Conservation (phyloP, 106 monocot genomes). For the Dendrobium huoshanense region DNA sequence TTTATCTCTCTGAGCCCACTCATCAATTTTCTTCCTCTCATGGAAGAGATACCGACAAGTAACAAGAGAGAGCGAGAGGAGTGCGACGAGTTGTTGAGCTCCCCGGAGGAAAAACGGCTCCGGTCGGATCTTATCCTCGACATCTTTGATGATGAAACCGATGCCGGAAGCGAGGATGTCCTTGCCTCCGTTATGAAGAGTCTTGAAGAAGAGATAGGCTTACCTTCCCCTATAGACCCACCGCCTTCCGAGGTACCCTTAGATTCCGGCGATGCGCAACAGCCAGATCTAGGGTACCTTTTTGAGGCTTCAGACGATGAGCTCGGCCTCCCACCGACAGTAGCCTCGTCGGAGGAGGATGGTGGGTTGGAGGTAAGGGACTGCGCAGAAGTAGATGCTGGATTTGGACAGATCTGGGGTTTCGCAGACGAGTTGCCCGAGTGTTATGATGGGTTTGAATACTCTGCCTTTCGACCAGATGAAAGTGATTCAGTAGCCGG, state of each 20-base stretch:
- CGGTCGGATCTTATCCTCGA: slow-evolving; percentile 7
- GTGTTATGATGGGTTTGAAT: slow-evolving; percentile 17
- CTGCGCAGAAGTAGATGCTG: neutral
- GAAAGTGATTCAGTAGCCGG: neutral
- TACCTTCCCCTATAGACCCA: neutral
- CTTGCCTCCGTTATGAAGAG: slow-evolving; percentile 35
- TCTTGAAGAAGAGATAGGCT: slow-evolving; percentile 41
- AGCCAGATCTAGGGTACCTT: slow-evolving; percentile 59
- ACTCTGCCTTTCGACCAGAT: slow-evolving; percentile 3
- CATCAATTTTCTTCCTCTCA: neutral
- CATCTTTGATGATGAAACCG: slow-evolving; percentile 19
- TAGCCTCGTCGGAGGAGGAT: neutral
- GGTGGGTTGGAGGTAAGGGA: neutral
- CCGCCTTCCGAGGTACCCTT: slow-evolving; percentile 1
- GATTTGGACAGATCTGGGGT: slow-evolving; percentile 47
- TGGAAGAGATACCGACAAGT: neutral
- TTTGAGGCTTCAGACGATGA: slow-evolving; percentile 89
- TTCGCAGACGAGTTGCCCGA: slow-evolving; percentile 41
- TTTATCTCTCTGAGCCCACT: neutral
- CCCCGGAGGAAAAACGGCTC: slow-evolving; percentile 15
- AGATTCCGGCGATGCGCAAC: neutral
- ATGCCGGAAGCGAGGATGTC: slow-evolving; percentile 16
- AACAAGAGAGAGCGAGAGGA: slow-evolving; percentile 4
- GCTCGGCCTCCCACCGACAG: slow-evolving; percentile 78
- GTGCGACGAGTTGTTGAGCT: neutral